phyloP scores from a whole-genome alignment of 495 filamentous ascomycete genomes.

The Xylaria intraflava region DNA sequence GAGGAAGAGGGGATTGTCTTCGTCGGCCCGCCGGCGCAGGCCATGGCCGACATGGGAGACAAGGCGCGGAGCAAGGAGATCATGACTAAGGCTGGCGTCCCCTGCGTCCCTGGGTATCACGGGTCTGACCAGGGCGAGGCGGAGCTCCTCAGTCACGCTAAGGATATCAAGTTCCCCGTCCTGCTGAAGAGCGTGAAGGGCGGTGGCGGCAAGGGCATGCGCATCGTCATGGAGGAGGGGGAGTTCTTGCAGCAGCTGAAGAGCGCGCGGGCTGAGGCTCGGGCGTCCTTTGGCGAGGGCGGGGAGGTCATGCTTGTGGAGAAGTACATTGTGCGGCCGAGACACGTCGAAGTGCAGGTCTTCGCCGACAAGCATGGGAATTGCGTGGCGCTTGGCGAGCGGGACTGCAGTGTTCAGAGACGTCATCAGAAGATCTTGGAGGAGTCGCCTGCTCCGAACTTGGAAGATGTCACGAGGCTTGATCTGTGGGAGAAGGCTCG shows the following conservation, averaged over 20 bases:
- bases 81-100: slow-evolving; percentile 87
- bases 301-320: slow-evolving; percentile 90
- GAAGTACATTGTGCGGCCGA: slow-evolving; percentile 88
- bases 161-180: slow-evolving; percentile 82
- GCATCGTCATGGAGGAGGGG: slow-evolving; percentile 67
- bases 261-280: slow-evolving; percentile 84
- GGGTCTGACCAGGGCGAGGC: slow-evolving; percentile 72
- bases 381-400: slow-evolving; percentile 75
- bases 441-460: slow-evolving; percentile 86
- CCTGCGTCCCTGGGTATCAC: slow-evolving; percentile 95
- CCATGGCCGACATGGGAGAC: slow-evolving; percentile 96
- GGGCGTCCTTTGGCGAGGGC: slow-evolving; percentile 83
- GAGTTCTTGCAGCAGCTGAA: slow-evolving; percentile 77
- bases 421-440: slow-evolving; percentile 97
- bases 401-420: slow-evolving; percentile 81
- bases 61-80: slow-evolving; percentile 90
- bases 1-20: slow-evolving; percentile 88
- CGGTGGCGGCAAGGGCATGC: slow-evolving; percentile 97
- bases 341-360: slow-evolving; percentile 96
- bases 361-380: slow-evolving; percentile 90
- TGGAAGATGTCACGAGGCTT: slow-evolving; percentile 69
- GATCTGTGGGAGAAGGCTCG: slow-evolving; percentile 93
- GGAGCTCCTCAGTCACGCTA: slow-evolving; percentile 65
- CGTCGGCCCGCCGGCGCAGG: slow-evolving; percentile 85
- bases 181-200: slow-evolving; percentile 96